phyloP scores from a whole-genome alignment of 2,329 filamentous ascomycete species.

The Microdochium nivale region DNA sequence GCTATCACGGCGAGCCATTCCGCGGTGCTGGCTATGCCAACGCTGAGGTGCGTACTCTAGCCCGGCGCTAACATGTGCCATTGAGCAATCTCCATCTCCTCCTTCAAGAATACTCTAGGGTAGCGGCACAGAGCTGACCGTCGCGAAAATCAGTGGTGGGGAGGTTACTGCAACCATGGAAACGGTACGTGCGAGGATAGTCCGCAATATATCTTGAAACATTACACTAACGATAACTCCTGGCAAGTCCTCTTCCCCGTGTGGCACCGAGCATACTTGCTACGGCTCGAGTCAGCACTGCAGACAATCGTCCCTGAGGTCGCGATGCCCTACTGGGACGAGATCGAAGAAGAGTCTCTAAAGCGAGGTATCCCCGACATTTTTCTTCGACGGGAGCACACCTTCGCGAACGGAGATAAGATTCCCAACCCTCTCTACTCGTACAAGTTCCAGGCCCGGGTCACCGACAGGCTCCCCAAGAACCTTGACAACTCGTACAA shows the following conservation, averaged over 20 bases:
- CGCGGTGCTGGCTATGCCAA: conserved; percentile 8
- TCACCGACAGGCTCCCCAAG: conserved; percentile 6
- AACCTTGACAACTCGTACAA: not conserved
- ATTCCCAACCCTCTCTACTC: conserved; percentile 14
- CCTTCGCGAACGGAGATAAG: not conserved
- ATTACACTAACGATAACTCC: no score
- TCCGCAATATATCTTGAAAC: no score
- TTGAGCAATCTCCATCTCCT: no score
- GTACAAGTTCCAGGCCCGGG: conserved; percentile 10
- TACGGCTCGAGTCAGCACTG: conserved; percentile 10
- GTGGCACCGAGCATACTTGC: conserved; percentile 20
- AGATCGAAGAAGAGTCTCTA: conserved; percentile 2
- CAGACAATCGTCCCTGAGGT: conserved; percentile 4
- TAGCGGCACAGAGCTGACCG: no score
- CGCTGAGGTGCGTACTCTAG: no score
- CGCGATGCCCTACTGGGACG: conserved; percentile 14
- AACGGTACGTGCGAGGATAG: conserved; percentile 3
- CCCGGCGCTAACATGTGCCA: no score
- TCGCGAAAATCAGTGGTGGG: conserved; percentile 19
- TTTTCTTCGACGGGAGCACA: conserved; percentile 2
- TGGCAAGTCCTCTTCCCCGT: conserved; percentile 14
- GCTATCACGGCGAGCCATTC: conserved; percentile 19
- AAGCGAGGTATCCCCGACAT: conserved; percentile 2
- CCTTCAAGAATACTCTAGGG: no score
- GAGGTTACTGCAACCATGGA: conserved; percentile 20